Conservation (phyloP, 805 yeast genomes). For the Groenewaldozyma tartarivorans region DNA sequence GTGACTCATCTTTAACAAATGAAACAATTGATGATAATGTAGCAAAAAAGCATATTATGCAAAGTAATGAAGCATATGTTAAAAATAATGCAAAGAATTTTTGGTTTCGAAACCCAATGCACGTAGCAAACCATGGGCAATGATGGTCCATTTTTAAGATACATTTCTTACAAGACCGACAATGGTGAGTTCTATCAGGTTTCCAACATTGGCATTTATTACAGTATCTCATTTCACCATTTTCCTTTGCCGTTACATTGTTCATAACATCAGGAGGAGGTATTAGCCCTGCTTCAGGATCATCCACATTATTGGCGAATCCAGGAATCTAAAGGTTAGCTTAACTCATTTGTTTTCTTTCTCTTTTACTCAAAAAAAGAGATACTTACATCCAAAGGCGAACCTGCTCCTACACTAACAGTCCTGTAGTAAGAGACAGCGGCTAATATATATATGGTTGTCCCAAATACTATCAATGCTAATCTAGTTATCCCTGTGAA, state of each 20-base stretch:
- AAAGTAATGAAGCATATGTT: constrained; percentile 41
- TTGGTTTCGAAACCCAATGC: constrained; percentile 77
- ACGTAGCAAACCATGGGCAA: constrained; percentile 88
- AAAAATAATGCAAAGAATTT: constrained; percentile 72
- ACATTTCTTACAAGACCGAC: constrained; percentile 31
- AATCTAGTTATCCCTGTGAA: constrained; percentile 8
- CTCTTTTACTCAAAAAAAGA: background rate
- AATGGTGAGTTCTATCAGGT: constrained; percentile 37
- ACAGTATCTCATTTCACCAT: constrained; percentile 33
- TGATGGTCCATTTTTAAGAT: constrained; percentile 49
- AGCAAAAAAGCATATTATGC: constrained; percentile 33
- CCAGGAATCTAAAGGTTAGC: constrained; percentile 9
- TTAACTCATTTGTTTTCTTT: background rate
- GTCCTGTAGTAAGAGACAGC: constrained; percentile 20
- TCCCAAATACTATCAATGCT: constrained; percentile 14
- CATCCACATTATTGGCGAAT: constrained; percentile 14
- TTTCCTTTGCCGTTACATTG: constrained; percentile 30
- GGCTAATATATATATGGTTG: constrained; percentile 16
- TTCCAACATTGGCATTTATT: constrained; percentile 33
- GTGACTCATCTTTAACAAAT: constrained; percentile 20
- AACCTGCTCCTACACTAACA: constrained; percentile 25
- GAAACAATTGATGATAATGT: constrained; percentile 22
- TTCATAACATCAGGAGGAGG: constrained; percentile 22
- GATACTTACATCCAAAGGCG: constrained; percentile 23
- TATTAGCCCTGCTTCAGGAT: constrained; percentile 11